Evolutionary conservation across 768 basidiomycete genomes (phyloP).

Genomic region (Phlebiopsis gigantea): DNA sequence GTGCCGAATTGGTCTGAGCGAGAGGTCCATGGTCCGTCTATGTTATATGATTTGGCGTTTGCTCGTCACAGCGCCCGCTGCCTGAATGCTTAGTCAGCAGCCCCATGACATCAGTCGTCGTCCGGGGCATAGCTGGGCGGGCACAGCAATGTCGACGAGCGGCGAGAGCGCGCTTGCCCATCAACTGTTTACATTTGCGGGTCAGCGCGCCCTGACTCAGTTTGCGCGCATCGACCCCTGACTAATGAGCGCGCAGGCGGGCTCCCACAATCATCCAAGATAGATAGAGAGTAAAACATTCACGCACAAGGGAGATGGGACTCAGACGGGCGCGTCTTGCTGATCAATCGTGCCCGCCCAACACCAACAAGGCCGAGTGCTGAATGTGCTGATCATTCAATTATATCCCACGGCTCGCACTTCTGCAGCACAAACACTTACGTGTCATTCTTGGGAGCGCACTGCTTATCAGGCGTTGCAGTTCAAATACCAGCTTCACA

Average conservation of each 20-base stretch:
- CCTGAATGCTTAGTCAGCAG: background rate
- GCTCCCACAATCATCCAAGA: background rate
- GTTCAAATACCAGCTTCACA: background rate
- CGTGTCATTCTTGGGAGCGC: background rate
- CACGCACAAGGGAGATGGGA: background rate
- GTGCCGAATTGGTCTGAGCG: background rate
- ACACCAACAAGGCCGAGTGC: background rate
- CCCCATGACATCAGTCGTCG: slow-evolving; percentile 2
- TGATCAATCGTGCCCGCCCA: background rate
- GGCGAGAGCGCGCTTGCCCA: background rate
- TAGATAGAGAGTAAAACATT: background rate
- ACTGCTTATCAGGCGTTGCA: background rate
- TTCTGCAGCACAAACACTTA: background rate
- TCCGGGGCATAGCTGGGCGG: background rate
- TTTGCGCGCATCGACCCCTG: background rate
- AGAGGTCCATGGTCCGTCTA: background rate
- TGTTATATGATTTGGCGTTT: background rate
- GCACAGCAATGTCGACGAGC: background rate
- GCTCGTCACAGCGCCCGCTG: background rate
- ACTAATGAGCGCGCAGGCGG: background rate
- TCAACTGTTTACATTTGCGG: background rate
- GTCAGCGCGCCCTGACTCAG: background rate
- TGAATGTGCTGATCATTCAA: background rate
- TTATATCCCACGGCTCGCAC: background rate
- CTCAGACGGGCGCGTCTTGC: background rate